phyloP scores from a whole-genome alignment of 2,329 filamentous ascomycete genomes.

The Cladobotryum mycophilum region DNA sequence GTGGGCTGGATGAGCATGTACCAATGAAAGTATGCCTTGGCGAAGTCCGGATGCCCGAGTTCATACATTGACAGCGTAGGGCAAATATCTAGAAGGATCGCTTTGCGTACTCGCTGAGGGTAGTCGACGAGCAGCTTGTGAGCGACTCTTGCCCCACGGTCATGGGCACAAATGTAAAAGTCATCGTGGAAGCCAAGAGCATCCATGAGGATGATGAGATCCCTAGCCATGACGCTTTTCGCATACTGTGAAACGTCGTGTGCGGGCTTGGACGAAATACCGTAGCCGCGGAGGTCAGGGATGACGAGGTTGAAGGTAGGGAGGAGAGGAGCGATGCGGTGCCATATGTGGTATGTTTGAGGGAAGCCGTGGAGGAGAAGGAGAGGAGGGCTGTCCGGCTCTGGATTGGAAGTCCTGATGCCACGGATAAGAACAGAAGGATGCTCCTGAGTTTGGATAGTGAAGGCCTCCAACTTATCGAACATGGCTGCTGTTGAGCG shows the following conservation, averaged over 20 bases:
- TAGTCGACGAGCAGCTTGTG: conserved; percentile 48
- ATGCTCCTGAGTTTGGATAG: background rate
- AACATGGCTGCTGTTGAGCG: background rate
- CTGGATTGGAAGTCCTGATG: background rate
- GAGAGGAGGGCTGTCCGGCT: conserved; percentile 32
- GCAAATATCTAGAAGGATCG: conserved; percentile 46
- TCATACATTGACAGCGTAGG: conserved; percentile 50
- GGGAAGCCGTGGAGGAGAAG: conserved; percentile 48
- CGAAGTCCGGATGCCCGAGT: conserved; percentile 35
- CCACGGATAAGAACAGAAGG: conserved; percentile 6
- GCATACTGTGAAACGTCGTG: conserved; percentile 30
- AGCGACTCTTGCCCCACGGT: conserved; percentile 49
- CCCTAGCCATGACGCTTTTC: conserved; percentile 44
- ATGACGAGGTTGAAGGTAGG: conserved; percentile 37
- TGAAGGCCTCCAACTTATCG: conserved; percentile 2
- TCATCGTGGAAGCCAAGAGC: conserved; percentile 27
- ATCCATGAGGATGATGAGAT: conserved; percentile 41
- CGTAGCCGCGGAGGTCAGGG: conserved; percentile 47
- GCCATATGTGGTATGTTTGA: conserved; percentile 48
- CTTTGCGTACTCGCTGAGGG: conserved; percentile 32
- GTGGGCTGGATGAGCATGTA: conserved; percentile 49
- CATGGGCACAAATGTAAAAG: conserved; percentile 49
- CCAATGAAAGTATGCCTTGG: conserved; percentile 52
- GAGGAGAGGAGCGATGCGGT: conserved; percentile 36
- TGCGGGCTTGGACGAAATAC: conserved; percentile 40